These are phyloP conservation scores for Dactylis glomerata DNA, from an alignment of 176 grass and related monocot species.

Conservation along the genomic window DNA sequence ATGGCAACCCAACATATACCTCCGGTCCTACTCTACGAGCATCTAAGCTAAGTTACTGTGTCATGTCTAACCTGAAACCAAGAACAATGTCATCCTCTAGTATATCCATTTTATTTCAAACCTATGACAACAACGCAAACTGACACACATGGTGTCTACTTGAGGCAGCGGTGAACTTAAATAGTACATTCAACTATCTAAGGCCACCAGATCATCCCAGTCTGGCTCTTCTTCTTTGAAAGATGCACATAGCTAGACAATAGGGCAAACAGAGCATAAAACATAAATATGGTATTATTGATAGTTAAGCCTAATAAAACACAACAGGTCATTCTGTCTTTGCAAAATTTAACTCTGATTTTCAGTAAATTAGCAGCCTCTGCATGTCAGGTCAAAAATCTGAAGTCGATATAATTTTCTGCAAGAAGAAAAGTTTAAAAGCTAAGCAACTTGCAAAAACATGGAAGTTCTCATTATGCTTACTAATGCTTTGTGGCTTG, in stretches of 20 bases:
- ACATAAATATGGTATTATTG: neutral
- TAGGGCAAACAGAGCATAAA: neutral
- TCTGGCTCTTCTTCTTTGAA: neutral
- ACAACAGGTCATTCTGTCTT: neutral
- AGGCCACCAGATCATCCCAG: neutral
- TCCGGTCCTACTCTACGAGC: slow-evolving; percentile 10
- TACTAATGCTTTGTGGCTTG: neutral
- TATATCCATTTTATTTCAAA: slow-evolving; percentile 17
- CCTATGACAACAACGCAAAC: neutral
- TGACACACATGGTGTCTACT: neutral
- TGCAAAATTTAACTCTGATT: slow-evolving; percentile 7
- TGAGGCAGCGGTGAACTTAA: neutral
- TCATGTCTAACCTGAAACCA: slow-evolving; percentile 6
- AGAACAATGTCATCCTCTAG: neutral
- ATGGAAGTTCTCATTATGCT: neutral
- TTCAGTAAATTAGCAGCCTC: neutral
- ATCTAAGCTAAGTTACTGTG: neutral
- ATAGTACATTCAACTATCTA: slow-evolving; percentile 10
- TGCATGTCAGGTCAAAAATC: neutral
- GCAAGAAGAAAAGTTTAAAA: neutral
- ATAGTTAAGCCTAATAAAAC: slow-evolving; percentile 12
- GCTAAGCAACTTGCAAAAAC: neutral
- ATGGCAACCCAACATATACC: neutral
- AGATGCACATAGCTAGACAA: neutral
- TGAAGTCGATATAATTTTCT: neutral